A percentile compares a stretch with the other conserved stretches of the same genome.
phyloP scores from a whole-genome alignment of 148 eudicot genomes.

The Rhododendron kiyosumense region DNA sequence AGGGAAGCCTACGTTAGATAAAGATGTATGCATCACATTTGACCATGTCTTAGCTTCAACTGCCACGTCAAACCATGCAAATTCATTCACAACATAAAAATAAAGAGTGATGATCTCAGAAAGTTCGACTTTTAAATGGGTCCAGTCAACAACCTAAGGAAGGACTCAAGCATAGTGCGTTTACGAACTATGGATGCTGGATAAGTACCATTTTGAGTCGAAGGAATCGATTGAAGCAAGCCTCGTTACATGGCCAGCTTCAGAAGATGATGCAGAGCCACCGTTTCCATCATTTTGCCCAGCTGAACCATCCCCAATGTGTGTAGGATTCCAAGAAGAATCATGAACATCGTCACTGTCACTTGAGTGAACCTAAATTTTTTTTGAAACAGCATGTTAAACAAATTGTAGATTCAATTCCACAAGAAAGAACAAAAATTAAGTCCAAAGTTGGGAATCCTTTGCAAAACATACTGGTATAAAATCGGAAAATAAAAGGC shows the following conservation, averaged over 20 bases:
- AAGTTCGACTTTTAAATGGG: background rate
- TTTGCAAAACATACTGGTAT: background rate
- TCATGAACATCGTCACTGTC: slow-evolving; percentile 53
- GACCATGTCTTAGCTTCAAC: background rate
- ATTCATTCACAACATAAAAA: background rate
- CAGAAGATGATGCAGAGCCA: slow-evolving; percentile 59
- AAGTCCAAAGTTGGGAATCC: background rate
- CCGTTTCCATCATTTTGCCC: slow-evolving; percentile 49
- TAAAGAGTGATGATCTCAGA: background rate
- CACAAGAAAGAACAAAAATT: background rate
- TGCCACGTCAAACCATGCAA: background rate
- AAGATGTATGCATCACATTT: background rate
- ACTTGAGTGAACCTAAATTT: slow-evolving; percentile 38
- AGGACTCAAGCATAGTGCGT: background rate
- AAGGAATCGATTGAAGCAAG: slow-evolving; percentile 98
- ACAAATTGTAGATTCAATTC: background rate
- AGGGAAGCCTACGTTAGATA: background rate
- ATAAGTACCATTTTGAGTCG: slow-evolving; percentile 84
- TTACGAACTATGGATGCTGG: background rate
- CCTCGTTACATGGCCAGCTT: slow-evolving; percentile 67
- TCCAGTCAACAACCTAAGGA: background rate
- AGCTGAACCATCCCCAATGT: slow-evolving; percentile 62
- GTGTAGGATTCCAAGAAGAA: slow-evolving; percentile 67
- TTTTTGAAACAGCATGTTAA: background rate
- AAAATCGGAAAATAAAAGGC: background rate